Evolutionary conservation across 495 filamentous ascomycete species (phyloP), one percentile per base, ranked within the genome.

Genomic region (Evansstolkia leycettana): DNA sequence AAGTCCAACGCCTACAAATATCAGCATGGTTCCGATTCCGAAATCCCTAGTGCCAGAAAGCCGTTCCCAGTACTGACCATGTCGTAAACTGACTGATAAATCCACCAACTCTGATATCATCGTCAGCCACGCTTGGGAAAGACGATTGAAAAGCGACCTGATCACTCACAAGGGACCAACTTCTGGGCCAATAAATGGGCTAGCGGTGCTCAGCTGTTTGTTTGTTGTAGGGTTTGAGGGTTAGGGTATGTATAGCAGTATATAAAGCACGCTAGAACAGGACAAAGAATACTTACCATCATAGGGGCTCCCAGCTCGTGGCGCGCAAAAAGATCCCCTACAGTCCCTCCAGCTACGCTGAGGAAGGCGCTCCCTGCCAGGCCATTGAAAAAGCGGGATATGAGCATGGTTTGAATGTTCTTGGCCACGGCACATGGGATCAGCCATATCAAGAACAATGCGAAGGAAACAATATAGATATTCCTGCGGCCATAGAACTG

Each of bases 401-500:
- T 55, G 25, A 95, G 59, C 73, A 95, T 78, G 7, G 89, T 93
- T 43, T 74, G 51, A 15, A 88, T 80, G 46, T 94, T 94, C 15
- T 69, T 58, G 7, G 90, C 86, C 16, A 95, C 75, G 1, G 90
- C 89, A 41, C 80, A 85, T 7, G 90, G 90, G 33, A 96, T 78
- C 19, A 94, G 46, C 75, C 82, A 94, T 42, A 95, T 73, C 35
- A 89, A 46, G 55, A 90, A 95, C 41, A 81, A 69, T 0, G 64
- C 55, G 57, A 89, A 92, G 0, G 84, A 86, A 13, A 54, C 50
- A 17, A 94, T 65, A 46, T 94, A 96, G 41, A 95, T 84, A 17
- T 78, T 78, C 25, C 88, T 63, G 10, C 90, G 74, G 13, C 90
- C 90, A 52, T 88, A 93, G 52, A 96, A 96, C 66, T 93, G 64